These are phyloP conservation scores for Xylariomycetidae sp. DNA, from an alignment of 2,329 filamentous ascomycete genomes.

Conservation along the genomic window DNA sequence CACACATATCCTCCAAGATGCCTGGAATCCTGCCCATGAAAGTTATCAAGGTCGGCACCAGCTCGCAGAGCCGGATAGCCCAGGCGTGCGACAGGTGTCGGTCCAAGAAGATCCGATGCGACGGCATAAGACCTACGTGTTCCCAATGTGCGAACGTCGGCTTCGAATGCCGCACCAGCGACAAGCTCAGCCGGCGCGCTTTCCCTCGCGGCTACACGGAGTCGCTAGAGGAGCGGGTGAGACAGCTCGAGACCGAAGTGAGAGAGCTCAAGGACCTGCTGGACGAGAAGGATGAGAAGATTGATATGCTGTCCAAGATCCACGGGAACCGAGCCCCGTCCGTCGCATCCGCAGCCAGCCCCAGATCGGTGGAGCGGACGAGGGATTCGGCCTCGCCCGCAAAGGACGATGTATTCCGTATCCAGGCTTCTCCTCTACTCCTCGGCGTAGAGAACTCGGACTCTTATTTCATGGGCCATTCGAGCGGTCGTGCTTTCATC, in stretches of 20 bases:
- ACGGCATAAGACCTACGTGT: constrained; percentile 89
- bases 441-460: constrained; percentile 67
- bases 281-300: constrained; percentile 97
- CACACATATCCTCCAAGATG: constrained; percentile 57
- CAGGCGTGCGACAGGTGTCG: constrained; percentile 92
- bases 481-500: constrained; percentile 77
- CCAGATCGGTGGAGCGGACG: constrained; percentile 31
- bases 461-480: constrained; percentile 76
- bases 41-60: constrained; percentile 95
- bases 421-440: constrained; percentile 70
- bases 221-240: constrained; percentile 88
- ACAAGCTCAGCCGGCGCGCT: constrained; percentile 90
- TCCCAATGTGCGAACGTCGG: constrained; percentile 94
- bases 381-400: constrained; percentile 39
- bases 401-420: constrained; percentile 73
- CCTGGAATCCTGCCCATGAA: constrained; percentile 99
- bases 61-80: constrained; percentile 87
- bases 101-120: constrained; percentile 97
- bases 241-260: constrained; percentile 76
- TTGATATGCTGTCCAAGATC: constrained; percentile 91
- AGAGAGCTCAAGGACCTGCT: constrained; percentile 85
- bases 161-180: constrained; percentile 97
- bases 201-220: constrained; percentile 97
- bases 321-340: constrained; percentile 51
- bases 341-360: constrained; percentile 31